Evolutionary conservation across 306 rosid genomes (phyloP).

Genomic region (Hippophae tibetana): DNA sequence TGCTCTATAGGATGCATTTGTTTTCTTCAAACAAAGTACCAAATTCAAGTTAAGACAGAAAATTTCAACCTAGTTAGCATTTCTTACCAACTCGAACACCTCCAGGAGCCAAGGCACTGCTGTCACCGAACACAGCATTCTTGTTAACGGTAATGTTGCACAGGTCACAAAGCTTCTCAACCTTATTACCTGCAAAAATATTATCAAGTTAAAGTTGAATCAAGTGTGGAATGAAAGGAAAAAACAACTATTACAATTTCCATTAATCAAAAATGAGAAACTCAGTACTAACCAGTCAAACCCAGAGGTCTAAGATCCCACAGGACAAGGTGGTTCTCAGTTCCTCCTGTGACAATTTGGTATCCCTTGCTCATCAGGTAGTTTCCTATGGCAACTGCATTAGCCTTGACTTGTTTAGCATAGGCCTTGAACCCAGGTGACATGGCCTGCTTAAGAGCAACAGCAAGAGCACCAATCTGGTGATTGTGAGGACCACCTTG

Average conservation of each 20-base stretch:
- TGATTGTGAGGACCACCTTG: conserved; percentile 99
- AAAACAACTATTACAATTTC: not conserved
- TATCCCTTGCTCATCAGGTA: conserved; percentile 72
- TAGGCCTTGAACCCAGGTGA: conserved; percentile 74
- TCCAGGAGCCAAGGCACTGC: conserved; percentile 98
- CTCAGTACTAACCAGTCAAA: conserved; percentile 53
- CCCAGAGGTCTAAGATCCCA: conserved; percentile 99
- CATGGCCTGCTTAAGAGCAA: conserved; percentile 73
- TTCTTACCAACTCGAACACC: conserved; percentile 87
- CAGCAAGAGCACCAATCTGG: conserved; percentile 95
- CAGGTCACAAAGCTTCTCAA: conserved; percentile 90
- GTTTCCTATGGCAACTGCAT: conserved; percentile 83
- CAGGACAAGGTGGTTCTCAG: conserved; percentile 92
- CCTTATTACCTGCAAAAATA: conserved; percentile 73
- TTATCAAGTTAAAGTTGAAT: conserved; percentile 7
- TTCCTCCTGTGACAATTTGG: conserved; percentile 88
- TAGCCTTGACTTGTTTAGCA: conserved; percentile 93
- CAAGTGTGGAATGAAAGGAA: not conserved
- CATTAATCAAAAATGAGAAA: not conserved
- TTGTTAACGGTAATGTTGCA: conserved; percentile 87
- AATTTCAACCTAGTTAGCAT: not conserved
- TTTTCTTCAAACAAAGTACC: not conserved
- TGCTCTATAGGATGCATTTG: not conserved
- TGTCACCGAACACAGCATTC: conserved; percentile 91
- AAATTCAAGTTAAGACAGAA: not conserved